Evolutionary conservation across 1,139 yeast genomes (phyloP).

Genomic region (Kodamaea derodonti): DNA sequence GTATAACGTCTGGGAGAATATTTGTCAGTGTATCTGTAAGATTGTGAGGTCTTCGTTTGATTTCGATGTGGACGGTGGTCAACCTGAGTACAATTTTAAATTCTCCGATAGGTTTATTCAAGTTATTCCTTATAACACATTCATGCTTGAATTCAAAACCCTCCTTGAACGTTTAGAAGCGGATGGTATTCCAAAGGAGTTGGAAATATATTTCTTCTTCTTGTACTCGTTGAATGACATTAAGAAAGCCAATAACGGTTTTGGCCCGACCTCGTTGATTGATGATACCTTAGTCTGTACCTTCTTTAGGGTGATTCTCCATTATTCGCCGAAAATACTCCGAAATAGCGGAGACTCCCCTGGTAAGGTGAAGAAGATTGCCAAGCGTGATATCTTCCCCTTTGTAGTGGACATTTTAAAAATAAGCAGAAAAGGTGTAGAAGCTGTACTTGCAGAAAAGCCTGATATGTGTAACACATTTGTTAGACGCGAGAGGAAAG

Average conservation of each 20-base stretch:
- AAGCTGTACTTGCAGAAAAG: slow-evolving; percentile 24
- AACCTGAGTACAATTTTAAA: slow-evolving; percentile 40
- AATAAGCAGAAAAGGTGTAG: slow-evolving; percentile 27
- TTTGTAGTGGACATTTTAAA: slow-evolving; percentile 35
- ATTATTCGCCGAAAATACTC: slow-evolving; percentile 10
- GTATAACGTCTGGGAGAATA: slow-evolving; percentile 62
- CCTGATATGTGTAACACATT: slow-evolving; percentile 33
- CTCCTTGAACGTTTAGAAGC: slow-evolving; percentile 27
- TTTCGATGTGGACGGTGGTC: slow-evolving; percentile 4
- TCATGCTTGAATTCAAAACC: slow-evolving; percentile 35
- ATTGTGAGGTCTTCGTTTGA: slow-evolving; percentile 44
- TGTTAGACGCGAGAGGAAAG: slow-evolving; percentile 11
- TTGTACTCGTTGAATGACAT: slow-evolving; percentile 58
- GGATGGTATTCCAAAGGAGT: slow-evolving; percentile 26
- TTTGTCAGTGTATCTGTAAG: slow-evolving; percentile 44
- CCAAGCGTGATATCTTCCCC: slow-evolving; percentile 45
- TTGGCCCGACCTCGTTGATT: slow-evolving; percentile 72
- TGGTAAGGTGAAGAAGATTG: slow-evolving; percentile 35
- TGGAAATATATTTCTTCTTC: slow-evolving; percentile 36
- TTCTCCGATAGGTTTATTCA: slow-evolving; percentile 55
- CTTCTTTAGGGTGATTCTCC: slow-evolving; percentile 49
- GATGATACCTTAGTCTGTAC: slow-evolving; percentile 72
- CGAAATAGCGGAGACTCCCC: slow-evolving; percentile 6
- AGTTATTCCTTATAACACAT: slow-evolving; percentile 44
- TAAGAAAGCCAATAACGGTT: slow-evolving; percentile 73